Evolutionary conservation across 108 stramenopile species (phyloP).

Genomic region (Thalassiosira profunda): DNA sequence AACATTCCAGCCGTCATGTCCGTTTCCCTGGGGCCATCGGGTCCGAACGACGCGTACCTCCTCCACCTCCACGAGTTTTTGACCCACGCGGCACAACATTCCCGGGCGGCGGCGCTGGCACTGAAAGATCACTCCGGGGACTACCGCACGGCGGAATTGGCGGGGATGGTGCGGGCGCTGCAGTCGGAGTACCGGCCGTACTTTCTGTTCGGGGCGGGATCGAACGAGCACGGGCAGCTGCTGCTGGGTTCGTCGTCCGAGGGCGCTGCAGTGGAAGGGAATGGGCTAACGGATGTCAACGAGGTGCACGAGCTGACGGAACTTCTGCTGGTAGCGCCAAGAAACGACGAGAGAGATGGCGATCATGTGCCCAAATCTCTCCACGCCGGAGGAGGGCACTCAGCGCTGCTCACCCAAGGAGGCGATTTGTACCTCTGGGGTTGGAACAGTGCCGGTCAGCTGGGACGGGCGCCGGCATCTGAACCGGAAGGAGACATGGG

Average conservation of each 20-base stretch:
- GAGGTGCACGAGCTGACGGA: conserved; percentile 69
- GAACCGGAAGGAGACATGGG: neutral
- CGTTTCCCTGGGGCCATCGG: conserved; percentile 69
- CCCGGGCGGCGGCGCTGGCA: conserved; percentile 2
- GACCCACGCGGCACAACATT: conserved; percentile 21
- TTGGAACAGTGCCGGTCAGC: conserved; percentile 83
- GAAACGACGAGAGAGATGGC: neutral
- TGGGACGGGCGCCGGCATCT: conserved; percentile 30
- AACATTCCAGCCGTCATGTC: conserved; percentile 55
- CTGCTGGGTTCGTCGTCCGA: conserved; percentile 18
- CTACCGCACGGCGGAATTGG: conserved; percentile 52
- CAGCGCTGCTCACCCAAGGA: conserved; percentile 61
- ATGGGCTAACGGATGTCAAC: conserved; percentile 44
- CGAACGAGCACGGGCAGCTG: conserved; percentile 87
- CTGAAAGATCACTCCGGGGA: conserved; percentile 28
- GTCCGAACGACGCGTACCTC: conserved; percentile 71
- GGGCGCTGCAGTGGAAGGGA: no score
- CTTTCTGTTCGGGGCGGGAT: conserved; percentile 79
- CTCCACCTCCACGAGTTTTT: conserved; percentile 63
- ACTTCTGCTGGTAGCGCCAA: conserved; percentile 58
- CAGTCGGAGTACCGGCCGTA: conserved; percentile 55
- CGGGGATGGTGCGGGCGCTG: conserved; percentile 60
- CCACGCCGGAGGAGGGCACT: conserved; percentile 84
- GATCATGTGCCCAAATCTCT: conserved; percentile 38
- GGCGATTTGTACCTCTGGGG: conserved; percentile 85